Base-by-base conservation (phyloP, 1,284 basidiomycete species). In the Ceratobasidium sp. region DNA sequence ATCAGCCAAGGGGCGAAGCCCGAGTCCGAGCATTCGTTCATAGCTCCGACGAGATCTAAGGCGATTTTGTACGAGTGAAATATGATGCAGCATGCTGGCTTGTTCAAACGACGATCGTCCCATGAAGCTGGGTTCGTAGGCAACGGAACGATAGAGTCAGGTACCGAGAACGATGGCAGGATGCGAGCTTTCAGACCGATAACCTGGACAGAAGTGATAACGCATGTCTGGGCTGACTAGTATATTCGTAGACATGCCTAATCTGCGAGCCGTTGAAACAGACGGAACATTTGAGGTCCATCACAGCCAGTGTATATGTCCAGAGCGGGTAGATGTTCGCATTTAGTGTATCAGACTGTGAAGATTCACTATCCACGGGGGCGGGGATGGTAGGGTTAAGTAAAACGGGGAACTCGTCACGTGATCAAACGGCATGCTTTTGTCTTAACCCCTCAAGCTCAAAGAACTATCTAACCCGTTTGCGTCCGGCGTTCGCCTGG, bases 401-500 rank as follows among this genome's bases (percentile, higher is more conserved):
- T 44, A 30, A 30, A n/a, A 46, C 33, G 27, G 30, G 23, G 30
- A 7, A n/a, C n/a, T n/a, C 5, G 48, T 41, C 74, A 76, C 74
- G 64, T 76, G 74, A 65, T 55, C 14, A 55, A 27, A n/a, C 27
- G 33, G 6, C 20, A 27, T 57, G 8, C 27, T 57, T 57, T 57
- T 23, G 3, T 23, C 3, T 57, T n/a, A 6, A 20, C 5, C 6
- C 12, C 10, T 27, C 52, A 54, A 20, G n/a, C 5, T 57, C 20
- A 57, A 57, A 57, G 23, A 3, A 12, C 52, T 67, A 76, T 48
- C 74, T 76, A 38, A 76, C 66, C 20, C 74, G 48, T 41, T 76
- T 76, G 41, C 74, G 74, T 27, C 74, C 66, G 20, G 66, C 64
- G 41, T 59, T 76, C 16, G 64, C 74, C 64, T 76, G 74, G 14